Evolutionary conservation across 805 yeast species (phyloP), one percentile per base, ranked within the genome.

Genomic region (Starmerella stigmatis): DNA sequence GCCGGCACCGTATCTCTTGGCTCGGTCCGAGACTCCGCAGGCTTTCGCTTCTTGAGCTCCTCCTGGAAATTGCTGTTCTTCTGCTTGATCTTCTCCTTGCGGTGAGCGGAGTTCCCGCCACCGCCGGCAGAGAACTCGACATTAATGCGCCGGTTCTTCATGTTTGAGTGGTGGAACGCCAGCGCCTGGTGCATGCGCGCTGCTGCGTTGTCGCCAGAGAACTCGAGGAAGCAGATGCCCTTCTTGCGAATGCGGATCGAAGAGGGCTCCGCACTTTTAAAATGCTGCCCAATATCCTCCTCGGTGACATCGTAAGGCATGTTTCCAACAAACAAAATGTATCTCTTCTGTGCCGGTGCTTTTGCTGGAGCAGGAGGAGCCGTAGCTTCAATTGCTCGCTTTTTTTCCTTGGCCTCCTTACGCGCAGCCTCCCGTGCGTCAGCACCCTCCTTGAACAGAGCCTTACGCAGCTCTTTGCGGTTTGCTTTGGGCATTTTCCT

Each of bases 121-220:
- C 98, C 98, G 46, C 98, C 98, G 41, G 86, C 98, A 2, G 97
- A 92, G 56, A 92, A 71, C 62, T 92, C 98, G 28, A 92, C 96
- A 59, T 92, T 92, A 58, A 92, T 88, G 61, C 79, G 85, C 54
- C 96, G 72, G 35, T 73, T 71, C 46, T 75, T 72, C 52, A 89
- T 60, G 9, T 68, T 57, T 3, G 89, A 71, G 63, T 85, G 94
- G 63, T 92, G 96, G 70, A 83, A 74, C 51, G 81, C 70, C 55
- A 92, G 69, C 0, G 96, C 96, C 37, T 75, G 71, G 57, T 86
- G 95, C 79, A 92, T 79, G 49, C 80, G 75, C 49, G 77, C 74
- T 55, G 81, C 81, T 32, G 88, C 84, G 49, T 80, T 83, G 16
- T 65, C 67, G 10, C 75, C 74, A 42, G 66, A 79, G 57, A 86